These are phyloP conservation scores for Byssochlamys sp. DNA, from an alignment of 2,329 filamentous ascomycete species.

Conservation along the genomic window DNA sequence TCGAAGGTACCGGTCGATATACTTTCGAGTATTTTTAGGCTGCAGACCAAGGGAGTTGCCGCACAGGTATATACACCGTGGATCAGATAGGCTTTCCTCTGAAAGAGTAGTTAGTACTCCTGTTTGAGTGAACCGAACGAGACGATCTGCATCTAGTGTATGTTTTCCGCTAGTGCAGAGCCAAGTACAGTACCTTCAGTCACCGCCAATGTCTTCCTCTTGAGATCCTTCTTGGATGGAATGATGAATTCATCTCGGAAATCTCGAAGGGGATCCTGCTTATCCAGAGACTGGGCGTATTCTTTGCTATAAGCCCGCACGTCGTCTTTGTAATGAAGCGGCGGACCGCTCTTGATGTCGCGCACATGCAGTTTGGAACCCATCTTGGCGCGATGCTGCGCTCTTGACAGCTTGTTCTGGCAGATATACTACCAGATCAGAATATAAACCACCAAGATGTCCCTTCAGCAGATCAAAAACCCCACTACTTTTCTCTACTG, in stretches of 20 bases:
- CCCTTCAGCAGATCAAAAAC: background rate
- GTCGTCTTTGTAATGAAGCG: constrained; percentile 22
- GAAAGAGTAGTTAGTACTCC: background rate
- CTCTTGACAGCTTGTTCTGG: background rate
- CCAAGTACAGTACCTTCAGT: constrained; percentile 16
- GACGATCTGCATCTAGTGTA: background rate
- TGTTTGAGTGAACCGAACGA: background rate
- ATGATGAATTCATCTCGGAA: constrained; percentile 66
- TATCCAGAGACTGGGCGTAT: constrained; percentile 46
- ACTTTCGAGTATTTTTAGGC: constrained; percentile 56
- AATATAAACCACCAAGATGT: background rate
- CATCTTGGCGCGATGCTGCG: constrained; percentile 10
- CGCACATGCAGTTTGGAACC: constrained; percentile 19
- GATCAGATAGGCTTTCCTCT: constrained; percentile 26
- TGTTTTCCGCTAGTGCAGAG: background rate
- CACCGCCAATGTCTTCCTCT: constrained; percentile 47
- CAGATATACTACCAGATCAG: background rate
- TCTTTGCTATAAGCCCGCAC: constrained; percentile 24
- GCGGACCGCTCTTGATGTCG: constrained; percentile 18
- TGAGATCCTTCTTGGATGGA: constrained; percentile 63
- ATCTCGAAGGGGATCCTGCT: constrained; percentile 49
- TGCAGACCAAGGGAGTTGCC: constrained; percentile 85
- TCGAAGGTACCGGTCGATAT: constrained; percentile 63
- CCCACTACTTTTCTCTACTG: background rate
- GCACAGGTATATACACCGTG: constrained; percentile 65